phyloP scores from a whole-genome alignment of 495 filamentous ascomycete genomes.

The Talaromyces adpressus region DNA sequence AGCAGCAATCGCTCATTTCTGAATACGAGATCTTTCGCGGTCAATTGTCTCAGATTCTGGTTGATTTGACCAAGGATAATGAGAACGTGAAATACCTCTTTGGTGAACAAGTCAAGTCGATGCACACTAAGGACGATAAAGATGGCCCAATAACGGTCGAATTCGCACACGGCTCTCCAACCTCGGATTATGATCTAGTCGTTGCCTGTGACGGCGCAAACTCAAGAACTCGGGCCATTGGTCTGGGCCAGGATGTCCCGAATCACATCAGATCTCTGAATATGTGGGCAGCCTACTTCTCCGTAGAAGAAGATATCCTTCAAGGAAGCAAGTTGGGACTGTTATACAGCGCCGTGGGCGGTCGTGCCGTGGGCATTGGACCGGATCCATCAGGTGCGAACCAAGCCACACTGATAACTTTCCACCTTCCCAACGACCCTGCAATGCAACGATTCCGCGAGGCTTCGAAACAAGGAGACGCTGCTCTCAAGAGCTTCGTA shows the following conservation, averaged over 20 bases:
- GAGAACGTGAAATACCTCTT: constrained; percentile 38
- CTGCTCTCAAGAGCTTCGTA: constrained; percentile 31
- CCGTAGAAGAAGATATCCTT: constrained; percentile 29
- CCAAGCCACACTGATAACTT: constrained; percentile 24
- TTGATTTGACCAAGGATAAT: constrained; percentile 33
- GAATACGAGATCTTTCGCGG: constrained; percentile 54
- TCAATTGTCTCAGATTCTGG: constrained; percentile 39
- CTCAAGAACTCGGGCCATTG: constrained; percentile 40
- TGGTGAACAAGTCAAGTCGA: constrained; percentile 27
- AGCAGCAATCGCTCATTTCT: constrained; percentile 37
- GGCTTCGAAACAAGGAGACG: constrained; percentile 28
- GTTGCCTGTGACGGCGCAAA: constrained; percentile 42
- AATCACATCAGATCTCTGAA: constrained; percentile 30
- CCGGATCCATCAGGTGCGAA: constrained; percentile 22
- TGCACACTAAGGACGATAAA: constrained; percentile 15
- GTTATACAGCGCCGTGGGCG: constrained; percentile 27
- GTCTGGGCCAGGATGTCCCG: constrained; percentile 29
- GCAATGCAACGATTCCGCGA: constrained; percentile 27
- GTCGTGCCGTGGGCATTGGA: constrained; percentile 27
- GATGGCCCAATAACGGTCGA: constrained; percentile 28
- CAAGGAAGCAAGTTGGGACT: constrained; percentile 25
- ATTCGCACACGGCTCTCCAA: constrained; percentile 25
- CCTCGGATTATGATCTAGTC: constrained; percentile 38
- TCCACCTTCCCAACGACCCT: constrained; percentile 18
- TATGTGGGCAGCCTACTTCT: constrained; percentile 34